Base-by-base conservation (phyloP, 2,329 filamentous ascomycete genomes). In the Aspergillus clavatus region DNA sequence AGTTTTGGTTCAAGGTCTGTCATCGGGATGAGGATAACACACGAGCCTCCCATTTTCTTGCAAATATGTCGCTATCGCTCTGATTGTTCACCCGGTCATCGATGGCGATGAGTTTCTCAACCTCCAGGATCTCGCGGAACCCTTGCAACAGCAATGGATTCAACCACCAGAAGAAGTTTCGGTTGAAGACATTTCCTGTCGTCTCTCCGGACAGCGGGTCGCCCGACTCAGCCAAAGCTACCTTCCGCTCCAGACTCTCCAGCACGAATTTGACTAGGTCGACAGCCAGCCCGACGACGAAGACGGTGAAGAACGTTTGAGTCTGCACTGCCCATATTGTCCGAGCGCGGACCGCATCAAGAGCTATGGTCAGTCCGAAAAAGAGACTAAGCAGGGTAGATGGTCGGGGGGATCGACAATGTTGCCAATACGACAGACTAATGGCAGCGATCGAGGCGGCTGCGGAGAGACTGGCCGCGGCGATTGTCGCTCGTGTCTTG, bases 91-190 rank as follows among this genome's bases (percentile, higher is more conserved):
- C n/a, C n/a, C n/a, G n/a, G 23, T 68, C 63, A 46, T 72, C 71
- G 11, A 73, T 50, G 3, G 60, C 47, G 40, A 63, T 68, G 1
- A 76, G 60, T 35, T 72, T 68, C 4, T 72, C 66, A 0, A 73
- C 56, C 1, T 54, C 54, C 23, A 76, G 46, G 3, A 60, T 54
- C 7, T 63, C 46, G 12, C 48, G 56, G 14, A 57, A 63, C 2
- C 65, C 64, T 7, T 45, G 46, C 48, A 58, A 48, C 33, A 68
- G 54, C 4, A 66, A 39, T 6, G 42, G 49, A 41, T 60, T 62
- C n/a, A 63, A 46, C 60, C 60, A 63, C 52, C 54, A 61, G 33
- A 60, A 47, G 8, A 55, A 33, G 16, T 48, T 53, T 11, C 51
- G 47, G 35, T 56, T 54, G 43, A 55, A 52, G 7, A 45, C 35